phyloP scores from a whole-genome alignment of 176 grass and related monocot genomes.

The Oryza meyeriana region DNA sequence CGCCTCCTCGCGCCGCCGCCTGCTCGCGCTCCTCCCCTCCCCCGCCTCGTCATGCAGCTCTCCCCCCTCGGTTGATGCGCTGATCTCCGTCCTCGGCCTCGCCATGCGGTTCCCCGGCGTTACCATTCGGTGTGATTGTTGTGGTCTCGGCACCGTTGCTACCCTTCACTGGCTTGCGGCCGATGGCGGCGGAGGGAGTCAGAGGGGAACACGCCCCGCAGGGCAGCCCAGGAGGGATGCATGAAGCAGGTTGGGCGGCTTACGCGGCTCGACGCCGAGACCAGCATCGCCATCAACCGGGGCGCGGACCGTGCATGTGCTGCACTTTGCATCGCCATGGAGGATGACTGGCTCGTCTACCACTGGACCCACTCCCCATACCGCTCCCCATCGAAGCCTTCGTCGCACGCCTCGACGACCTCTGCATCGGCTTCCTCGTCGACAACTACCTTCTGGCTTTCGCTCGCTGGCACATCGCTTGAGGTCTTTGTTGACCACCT shows the following conservation, averaged over 20 bases:
- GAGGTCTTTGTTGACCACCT: slow-evolving; percentile 68
- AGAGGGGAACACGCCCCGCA: too few relatives aligned
- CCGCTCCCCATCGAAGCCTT: slow-evolving; percentile 72
- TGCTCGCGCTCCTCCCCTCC: too few relatives aligned
- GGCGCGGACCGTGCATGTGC: slow-evolving; percentile 59
- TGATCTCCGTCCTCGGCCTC: too few relatives aligned
- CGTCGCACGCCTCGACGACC: slow-evolving; percentile 50
- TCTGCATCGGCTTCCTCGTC: too few relatives aligned
- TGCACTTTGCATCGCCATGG: slow-evolving; percentile 63
- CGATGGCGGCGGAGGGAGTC: too few relatives aligned
- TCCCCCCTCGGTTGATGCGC: too few relatives aligned
- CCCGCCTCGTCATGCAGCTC: too few relatives aligned
- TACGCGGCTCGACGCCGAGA: slow-evolving; percentile 39
- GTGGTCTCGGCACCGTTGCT: too few relatives aligned
- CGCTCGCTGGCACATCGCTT: slow-evolving; percentile 34
- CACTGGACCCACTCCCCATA: slow-evolving; percentile 65
- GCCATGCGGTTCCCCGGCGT: too few relatives aligned
- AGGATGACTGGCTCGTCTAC: slow-evolving; percentile 73
- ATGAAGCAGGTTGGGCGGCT: slow-evolving; percentile 48
- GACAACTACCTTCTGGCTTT: slow-evolving; percentile 49
- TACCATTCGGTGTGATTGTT: too few relatives aligned
- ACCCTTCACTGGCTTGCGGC: too few relatives aligned
- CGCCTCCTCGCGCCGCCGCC: too few relatives aligned
- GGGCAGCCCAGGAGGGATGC: slow-evolving; percentile 57
- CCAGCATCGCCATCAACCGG: slow-evolving; percentile 62